Base-by-base conservation (phyloP, 139 green algal genomes). In the Asterochloris sp. region DNA sequence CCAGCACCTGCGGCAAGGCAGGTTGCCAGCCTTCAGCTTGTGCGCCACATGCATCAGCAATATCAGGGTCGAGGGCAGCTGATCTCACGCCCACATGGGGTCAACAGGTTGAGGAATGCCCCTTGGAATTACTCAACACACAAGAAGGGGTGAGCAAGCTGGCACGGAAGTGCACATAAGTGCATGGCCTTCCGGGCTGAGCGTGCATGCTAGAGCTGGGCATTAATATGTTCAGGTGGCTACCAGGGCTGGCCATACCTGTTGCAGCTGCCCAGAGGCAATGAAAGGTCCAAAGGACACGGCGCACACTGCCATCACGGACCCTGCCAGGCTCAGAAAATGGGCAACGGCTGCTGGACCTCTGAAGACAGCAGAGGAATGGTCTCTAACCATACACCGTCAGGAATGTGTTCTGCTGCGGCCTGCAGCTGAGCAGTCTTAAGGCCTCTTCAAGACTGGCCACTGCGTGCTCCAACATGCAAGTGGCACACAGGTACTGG, bases 201-300 rank as follows among this genome's bases (percentile, higher is more conserved):
- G 38, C 38, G 4, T 54, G 38, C 38, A 54, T 54, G 38, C 38
- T 54, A 6, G 38, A 54, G 38, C 38, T 10, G 38, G 38, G 38
- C 38, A 54, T 54, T 6, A 6, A 54, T 54, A 6, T 54, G 6
- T 54, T 54, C 38, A 54, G 38, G 38, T 54, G 38, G 38, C 38
- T 54, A 54, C 38, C 38, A 54, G 38, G 38, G 38, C 38, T 54
- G 38, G 38, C 38, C 38, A 54, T 47, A 93, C 90, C 85, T 93
- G 87, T 24, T 23, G 62, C 23, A 90, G 64, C 87, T 97, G 91
- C 0, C 91, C 91, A 68, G 84, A 77, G 0, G 83, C 79, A 1
- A 94, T 81, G 81, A 99, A 96, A 13, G 93, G 93, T 0, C 91
- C 94, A 28, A 98, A 85, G 0, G 92, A 93, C 11, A 82, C 76